Evolutionary conservation across 1,139 yeast genomes (phyloP), one percentile per base, ranked within the genome.

Genomic region (Kluyveromyces marxianus): DNA sequence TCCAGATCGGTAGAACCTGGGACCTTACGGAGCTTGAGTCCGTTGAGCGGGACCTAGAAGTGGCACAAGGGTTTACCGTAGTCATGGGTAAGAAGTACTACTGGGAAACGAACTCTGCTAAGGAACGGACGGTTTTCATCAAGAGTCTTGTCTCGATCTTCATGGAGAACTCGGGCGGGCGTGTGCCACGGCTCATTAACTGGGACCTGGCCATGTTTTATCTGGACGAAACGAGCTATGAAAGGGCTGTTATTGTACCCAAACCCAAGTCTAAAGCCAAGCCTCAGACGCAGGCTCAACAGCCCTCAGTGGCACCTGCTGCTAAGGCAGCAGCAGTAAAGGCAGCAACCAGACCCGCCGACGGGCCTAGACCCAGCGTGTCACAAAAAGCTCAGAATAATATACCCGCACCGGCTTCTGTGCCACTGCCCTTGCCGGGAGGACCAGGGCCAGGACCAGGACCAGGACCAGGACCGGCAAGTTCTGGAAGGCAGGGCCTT

Each of bases 1-100:
- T 85, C 58, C 97, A 90, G 65, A 86, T 92, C 45, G 98, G 98
- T 35, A 76, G 96, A 58, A 83, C 95, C 4, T 92, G 98, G 98
- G 83, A 81, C 52, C 68, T 92, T 58, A 87, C 79, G 50, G 95
- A 87, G 54, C 69, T 92, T 53, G 67, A 72, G 10, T 66, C 66
- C 35, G 67, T 90, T 4, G 79, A 80, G 40, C 72, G 77, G 48
- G 84, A 80, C 50, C 37, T 51, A 0, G 69, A 70, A 3, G 70
- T 76, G 1, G 70, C 69, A 28, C 74, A 76, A 45, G 89, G 89
- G 1, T 74, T 90, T 52, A 59, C 76, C 1, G 70, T 86, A 50
- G 71, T 72, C 31, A 70, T 92, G 58, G 86, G 86, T 41, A 89
- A 88, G 62, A 79, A 76, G 41, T 90, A 92, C 65, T 90, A 81